Conservation (phyloP, 108 stramenopile genomes). For the Cyclotella baltica region DNA sequence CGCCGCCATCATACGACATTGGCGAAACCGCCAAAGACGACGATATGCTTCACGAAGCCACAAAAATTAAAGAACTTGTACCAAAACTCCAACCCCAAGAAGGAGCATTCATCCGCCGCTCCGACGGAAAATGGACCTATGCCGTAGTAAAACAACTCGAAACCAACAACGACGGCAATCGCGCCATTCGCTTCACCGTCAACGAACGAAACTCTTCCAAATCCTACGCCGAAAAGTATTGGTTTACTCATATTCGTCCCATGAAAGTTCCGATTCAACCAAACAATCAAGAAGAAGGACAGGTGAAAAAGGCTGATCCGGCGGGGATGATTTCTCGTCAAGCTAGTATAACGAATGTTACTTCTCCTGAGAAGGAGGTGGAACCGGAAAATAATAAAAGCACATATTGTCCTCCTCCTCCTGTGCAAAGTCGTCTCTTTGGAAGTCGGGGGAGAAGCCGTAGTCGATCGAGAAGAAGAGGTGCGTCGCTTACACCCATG, state of each 20-base stretch:
- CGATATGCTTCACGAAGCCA: constrained; percentile 43
- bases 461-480: constrained; percentile 44
- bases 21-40: constrained; percentile 38
- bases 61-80: constrained; percentile 24
- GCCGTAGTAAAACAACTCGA: constrained; percentile 44
- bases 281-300: constrained; percentile 13
- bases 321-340: constrained; percentile 28
- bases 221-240: constrained; percentile 53
- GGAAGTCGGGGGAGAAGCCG: constrained; percentile 34
- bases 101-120: constrained; percentile 51
- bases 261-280: constrained; percentile 17
- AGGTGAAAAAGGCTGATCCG: constrained; percentile 34
- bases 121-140: constrained; percentile 57
- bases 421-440: constrained; percentile 35
- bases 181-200: constrained; percentile 48
- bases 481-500: constrained; percentile 48
- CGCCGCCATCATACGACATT: constrained; percentile 33
- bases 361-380: constrained; percentile 11
- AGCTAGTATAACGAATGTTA: not conserved
- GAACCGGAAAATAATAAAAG: constrained; percentile 8
- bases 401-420: constrained; percentile 41
- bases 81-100: constrained; percentile 37
- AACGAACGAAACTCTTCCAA: constrained; percentile 44
- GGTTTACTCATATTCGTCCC: constrained; percentile 51
- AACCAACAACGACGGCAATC: constrained; percentile 22